phyloP scores from a whole-genome alignment of 169 alveolate species.

The Plasmodium blacklocki region DNA sequence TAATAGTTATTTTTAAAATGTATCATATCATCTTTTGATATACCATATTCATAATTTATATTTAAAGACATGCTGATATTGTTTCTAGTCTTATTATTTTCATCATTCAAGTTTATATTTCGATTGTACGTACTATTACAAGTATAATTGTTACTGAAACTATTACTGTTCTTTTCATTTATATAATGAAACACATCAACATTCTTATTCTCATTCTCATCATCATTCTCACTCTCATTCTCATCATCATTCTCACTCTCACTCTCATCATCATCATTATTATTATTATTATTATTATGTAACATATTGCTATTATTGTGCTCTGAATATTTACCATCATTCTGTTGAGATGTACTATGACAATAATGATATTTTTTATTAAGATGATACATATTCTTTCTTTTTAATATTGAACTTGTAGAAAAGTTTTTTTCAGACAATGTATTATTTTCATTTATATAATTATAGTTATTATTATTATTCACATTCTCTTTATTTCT shows the following conservation, averaged over 20 bases:
- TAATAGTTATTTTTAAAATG: too few relatives aligned
- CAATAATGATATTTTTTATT: neutral
- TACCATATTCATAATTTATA: neutral
- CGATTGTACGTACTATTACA: neutral
- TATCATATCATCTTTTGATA: too few relatives aligned
- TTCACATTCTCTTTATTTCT: neutral
- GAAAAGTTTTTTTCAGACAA: too few relatives aligned
- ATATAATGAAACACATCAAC: neutral
- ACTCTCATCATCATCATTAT: neutral
- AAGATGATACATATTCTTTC: too few relatives aligned
- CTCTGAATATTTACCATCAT: constrained; percentile 2
- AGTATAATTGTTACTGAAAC: neutral
- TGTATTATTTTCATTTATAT: neutral
- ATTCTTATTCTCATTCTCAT: neutral
- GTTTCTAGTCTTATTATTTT: neutral
- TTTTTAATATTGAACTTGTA: too few relatives aligned
- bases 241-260: neutral
- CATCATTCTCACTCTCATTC: neutral
- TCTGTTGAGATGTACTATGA: neutral
- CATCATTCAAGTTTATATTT: neutral
- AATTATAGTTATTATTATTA: neutral
- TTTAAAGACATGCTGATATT: neutral
- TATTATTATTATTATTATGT: neutral
- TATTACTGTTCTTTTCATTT: neutral
- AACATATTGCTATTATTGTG: neutral